A percentile compares a stretch with the other conserved stretches of the same genome.
phyloP scores from a whole-genome alignment of 495 filamentous ascomycete species.

The Penicillium turbatum region DNA sequence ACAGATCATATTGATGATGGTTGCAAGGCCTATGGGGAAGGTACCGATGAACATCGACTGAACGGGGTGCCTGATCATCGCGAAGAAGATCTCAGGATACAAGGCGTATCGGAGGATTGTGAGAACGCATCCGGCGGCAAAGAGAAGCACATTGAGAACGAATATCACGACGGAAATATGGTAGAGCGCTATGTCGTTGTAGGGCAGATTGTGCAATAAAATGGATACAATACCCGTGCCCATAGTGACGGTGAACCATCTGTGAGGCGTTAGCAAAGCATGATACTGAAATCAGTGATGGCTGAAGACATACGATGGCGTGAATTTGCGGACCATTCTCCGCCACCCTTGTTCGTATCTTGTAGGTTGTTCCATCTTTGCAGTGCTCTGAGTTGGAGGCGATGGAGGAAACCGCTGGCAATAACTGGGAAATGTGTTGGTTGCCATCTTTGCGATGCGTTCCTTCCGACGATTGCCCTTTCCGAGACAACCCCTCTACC shows the following conservation, averaged over 20 bases:
- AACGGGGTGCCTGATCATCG: slow-evolving; percentile 48
- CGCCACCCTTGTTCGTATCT: neutral
- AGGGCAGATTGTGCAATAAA: slow-evolving; percentile 49
- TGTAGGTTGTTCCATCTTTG: neutral
- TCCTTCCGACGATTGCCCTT: too few species aligned
- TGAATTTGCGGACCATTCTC: neutral
- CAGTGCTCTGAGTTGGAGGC: neutral
- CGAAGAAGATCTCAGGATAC: slow-evolving; percentile 47
- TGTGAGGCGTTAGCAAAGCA: neutral
- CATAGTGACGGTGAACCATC: slow-evolving; percentile 48
- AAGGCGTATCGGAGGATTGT: slow-evolving; percentile 47
- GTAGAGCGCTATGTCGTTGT: slow-evolving; percentile 43
- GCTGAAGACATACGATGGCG: neutral
- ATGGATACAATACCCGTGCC: slow-evolving; percentile 57
- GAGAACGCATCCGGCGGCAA: slow-evolving; percentile 23
- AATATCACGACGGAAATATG: slow-evolving; percentile 48
- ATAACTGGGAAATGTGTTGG: neutral
- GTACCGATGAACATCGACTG: slow-evolving; percentile 53
- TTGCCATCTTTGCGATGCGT: neutral
- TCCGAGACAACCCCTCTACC: too few species aligned
- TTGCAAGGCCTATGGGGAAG: slow-evolving; percentile 56
- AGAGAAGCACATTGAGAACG: slow-evolving; percentile 45
- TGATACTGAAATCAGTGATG: neutral
- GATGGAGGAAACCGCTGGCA: neutral
- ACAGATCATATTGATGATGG: slow-evolving; percentile 51